Conservation (phyloP, 179 eudicot genomes). For the Amaranthus tricolor region DNA sequence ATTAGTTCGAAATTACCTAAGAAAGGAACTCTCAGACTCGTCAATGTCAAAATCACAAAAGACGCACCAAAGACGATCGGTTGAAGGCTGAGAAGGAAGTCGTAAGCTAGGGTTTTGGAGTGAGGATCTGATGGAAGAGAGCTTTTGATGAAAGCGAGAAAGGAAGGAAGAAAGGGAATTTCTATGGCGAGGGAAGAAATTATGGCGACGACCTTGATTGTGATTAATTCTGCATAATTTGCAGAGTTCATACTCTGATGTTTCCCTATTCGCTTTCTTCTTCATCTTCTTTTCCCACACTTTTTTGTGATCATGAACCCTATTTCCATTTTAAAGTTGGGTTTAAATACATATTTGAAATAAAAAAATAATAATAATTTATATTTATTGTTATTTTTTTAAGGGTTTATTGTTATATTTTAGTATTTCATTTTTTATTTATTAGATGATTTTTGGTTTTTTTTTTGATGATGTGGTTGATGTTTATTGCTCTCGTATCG, state of each 20-base stretch:
- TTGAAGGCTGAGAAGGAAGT: conserved; percentile 34
- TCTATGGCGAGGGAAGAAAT: conserved; percentile 63
- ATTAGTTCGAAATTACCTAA: conserved; percentile 35
- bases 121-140: conserved; percentile 42
- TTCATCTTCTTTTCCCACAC: conserved; percentile 19
- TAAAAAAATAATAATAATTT: too few relatives aligned
- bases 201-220: conserved; percentile 77
- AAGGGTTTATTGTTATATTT: too few relatives aligned
- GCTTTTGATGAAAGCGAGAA: conserved; percentile 58
- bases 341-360: too few relatives aligned
- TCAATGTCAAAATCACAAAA: conserved; percentile 64
- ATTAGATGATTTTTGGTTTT: too few relatives aligned
- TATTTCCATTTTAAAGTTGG: too few relatives aligned
- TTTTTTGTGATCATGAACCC: too few relatives aligned
- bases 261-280: conserved; percentile 16
- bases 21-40: conserved; percentile 40
- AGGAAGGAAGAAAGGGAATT: conserved; percentile 61
- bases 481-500: too few relatives aligned
- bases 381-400: too few relatives aligned
- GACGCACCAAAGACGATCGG: conserved; percentile 64
- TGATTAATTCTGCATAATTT: conserved; percentile 70
- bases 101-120: conserved; percentile 51
- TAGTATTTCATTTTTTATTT: too few relatives aligned
- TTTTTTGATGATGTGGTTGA: too few relatives aligned
- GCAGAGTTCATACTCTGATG: conserved; percentile 52